A percentile compares a stretch with the other conserved stretches of the same genome.
phyloP scores from a whole-genome alignment of 23 red algal species.

The Chondrus crispus region DNA sequence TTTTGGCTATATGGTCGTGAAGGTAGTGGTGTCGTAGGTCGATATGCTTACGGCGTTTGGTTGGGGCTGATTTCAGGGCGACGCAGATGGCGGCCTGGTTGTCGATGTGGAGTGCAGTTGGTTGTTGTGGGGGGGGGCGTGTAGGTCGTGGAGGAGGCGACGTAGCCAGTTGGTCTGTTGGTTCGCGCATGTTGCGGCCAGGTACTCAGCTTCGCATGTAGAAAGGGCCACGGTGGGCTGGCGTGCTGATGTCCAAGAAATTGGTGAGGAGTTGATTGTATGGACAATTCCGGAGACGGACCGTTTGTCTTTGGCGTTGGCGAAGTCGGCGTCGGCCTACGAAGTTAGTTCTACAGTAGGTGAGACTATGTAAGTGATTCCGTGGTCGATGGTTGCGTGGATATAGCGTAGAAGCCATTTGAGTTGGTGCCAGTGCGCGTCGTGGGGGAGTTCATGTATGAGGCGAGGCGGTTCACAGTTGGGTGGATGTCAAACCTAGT shows the following conservation, averaged over 20 bases:
- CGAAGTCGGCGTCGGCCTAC: constrained; percentile 1
- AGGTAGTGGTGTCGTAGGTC: not conserved
- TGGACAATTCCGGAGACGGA: not conserved
- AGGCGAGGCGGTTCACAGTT: not conserved
- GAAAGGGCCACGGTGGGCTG: not conserved
- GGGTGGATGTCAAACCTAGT: not conserved
- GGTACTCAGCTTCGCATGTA: not conserved
- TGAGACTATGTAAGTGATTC: not conserved
- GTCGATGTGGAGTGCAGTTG: not conserved
- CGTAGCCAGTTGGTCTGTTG: not conserved
- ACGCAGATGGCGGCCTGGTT: not conserved
- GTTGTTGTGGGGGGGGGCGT: not conserved
- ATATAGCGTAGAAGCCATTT: not conserved
- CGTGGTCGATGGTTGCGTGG: not conserved
- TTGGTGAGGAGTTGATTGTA: not conserved
- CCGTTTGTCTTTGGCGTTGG: not conserved
- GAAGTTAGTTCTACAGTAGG: not conserved
- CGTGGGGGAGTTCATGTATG: not conserved
- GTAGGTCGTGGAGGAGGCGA: not conserved
- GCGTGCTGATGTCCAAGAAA: not conserved
- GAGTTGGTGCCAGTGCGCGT: not conserved
- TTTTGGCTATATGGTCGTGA: not conserved
- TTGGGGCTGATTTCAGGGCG: not conserved
- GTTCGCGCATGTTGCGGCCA: not conserved
- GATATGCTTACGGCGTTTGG: not conserved